A percentile compares a stretch with the other conserved stretches of the same genome.
phyloP scores from a whole-genome alignment of 2,329 filamentous ascomycete species.

The Ascocoryne sarcoides region DNA sequence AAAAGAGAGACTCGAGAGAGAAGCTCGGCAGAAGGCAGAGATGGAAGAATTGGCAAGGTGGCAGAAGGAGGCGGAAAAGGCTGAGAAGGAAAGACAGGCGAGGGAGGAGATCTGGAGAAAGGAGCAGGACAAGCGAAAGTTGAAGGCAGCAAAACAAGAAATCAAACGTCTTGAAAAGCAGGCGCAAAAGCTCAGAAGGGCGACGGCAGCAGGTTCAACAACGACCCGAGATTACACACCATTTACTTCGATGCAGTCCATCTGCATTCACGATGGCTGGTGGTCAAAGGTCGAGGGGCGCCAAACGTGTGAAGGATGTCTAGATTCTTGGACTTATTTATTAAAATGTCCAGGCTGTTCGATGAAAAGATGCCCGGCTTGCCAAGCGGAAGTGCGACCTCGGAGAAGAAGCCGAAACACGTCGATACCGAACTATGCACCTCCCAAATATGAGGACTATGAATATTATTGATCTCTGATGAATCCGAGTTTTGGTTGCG shows the following conservation, averaged over 20 bases:
- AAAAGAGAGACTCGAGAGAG: background rate
- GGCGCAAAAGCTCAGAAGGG: background rate
- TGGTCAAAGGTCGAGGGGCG: constrained; percentile 17
- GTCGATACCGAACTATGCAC: too few relatives aligned
- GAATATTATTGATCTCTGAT: too few relatives aligned
- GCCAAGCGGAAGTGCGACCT: constrained; percentile 11
- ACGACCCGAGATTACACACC: background rate
- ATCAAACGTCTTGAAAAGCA: constrained; percentile 6
- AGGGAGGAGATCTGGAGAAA: constrained; percentile 11
- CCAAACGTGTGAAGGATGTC: constrained; percentile 12
- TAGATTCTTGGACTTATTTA: constrained; percentile 12
- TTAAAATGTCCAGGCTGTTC: constrained; percentile 17
- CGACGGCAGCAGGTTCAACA: background rate
- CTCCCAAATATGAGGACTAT: too few relatives aligned
- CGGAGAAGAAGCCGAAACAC: background rate
- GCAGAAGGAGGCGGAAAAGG: constrained; percentile 7
- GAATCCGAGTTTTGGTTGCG: too few relatives aligned
- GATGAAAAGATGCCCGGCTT: constrained; percentile 17
- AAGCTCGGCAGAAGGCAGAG: constrained; percentile 4
- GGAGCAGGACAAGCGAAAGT: constrained; percentile 7
- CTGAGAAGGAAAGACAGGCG: constrained; percentile 9
- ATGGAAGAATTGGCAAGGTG: background rate
- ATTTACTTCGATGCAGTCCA: background rate
- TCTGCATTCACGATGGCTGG: constrained; percentile 15
- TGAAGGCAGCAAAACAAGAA: constrained; percentile 3